phyloP scores from a whole-genome alignment of 2,329 filamentous ascomycete species.

The Penicillium sp. region DNA sequence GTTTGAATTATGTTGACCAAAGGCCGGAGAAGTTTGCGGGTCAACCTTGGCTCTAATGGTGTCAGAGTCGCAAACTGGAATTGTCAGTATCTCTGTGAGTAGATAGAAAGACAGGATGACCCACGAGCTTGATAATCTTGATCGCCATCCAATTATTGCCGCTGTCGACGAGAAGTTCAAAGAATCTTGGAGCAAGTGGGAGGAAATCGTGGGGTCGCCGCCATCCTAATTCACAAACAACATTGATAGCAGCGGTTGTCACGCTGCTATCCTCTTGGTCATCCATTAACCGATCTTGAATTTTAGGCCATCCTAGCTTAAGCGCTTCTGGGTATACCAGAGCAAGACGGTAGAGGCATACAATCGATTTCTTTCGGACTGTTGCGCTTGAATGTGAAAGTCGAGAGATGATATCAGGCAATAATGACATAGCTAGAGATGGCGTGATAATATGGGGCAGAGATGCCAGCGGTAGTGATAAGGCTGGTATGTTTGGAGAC shows the following conservation, averaged over 20 bases:
- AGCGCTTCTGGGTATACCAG: slow-evolving; percentile 96
- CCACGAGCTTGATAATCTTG: slow-evolving; percentile 93
- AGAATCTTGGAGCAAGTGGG: slow-evolving; percentile 84
- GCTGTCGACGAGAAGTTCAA: slow-evolving; percentile 86
- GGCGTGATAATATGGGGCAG: slow-evolving; percentile 95
- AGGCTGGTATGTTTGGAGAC: slow-evolving; percentile 71
- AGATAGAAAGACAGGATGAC: slow-evolving; percentile 29
- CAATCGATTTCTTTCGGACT: slow-evolving; percentile 93
- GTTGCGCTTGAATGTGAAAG: slow-evolving; percentile 81
- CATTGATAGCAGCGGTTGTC: slow-evolving; percentile 93
- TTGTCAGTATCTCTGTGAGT: background rate
- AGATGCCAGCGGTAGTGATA: slow-evolving; percentile 82
- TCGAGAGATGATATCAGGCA: slow-evolving; percentile 82
- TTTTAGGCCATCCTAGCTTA: slow-evolving; percentile 92
- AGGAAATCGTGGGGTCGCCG: slow-evolving; percentile 91
- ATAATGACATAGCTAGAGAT: slow-evolving; percentile 84
- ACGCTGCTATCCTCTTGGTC: slow-evolving; percentile 88
- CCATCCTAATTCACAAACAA: slow-evolving; percentile 95
- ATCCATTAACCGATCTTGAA: slow-evolving; percentile 91
- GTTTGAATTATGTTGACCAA: slow-evolving; percentile 91
- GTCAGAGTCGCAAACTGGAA: slow-evolving; percentile 87
- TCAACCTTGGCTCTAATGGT: slow-evolving; percentile 84
- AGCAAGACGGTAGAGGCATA: slow-evolving; percentile 89
- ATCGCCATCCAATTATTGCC: slow-evolving; percentile 99
- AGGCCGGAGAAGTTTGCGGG: slow-evolving; percentile 87